Evolutionary conservation across 306 rosid genomes (phyloP).

Genomic region (Vigna unguiculata): DNA sequence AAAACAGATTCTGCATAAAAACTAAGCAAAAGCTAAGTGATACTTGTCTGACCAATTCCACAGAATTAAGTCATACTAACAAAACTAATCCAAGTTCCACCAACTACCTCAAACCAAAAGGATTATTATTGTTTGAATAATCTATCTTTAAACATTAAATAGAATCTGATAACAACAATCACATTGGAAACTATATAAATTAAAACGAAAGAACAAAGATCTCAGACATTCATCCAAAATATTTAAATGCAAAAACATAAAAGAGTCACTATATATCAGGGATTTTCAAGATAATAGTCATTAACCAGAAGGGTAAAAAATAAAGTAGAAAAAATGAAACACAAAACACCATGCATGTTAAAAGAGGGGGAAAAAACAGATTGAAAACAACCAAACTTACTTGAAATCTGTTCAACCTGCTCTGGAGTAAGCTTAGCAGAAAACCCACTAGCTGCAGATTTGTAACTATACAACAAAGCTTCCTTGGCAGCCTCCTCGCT

Average conservation of each 20-base stretch:
- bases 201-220: conserved; percentile 1
- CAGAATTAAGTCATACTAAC: conserved; percentile 1
- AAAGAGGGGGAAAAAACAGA: background rate
- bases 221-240: background rate
- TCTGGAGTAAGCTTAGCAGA: conserved; percentile 82
- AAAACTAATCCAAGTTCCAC: background rate
- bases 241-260: background rate
- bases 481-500: conserved; percentile 94
- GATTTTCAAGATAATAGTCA: background rate
- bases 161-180: background rate
- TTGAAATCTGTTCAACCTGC: conserved; percentile 55
- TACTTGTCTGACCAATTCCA: background rate
- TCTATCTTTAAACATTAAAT: background rate
- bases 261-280: background rate
- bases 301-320: background rate
- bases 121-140: background rate
- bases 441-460: conserved; percentile 89
- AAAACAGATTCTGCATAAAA: too few species aligned
- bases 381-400: conserved; percentile 46
- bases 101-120: background rate
- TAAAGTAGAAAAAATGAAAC: background rate
- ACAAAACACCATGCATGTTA: background rate
- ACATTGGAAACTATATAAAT: background rate
- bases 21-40: too few species aligned
- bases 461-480: conserved; percentile 89